Conservation (phyloP, 2,329 filamentous ascomycete species). For the Alternaria sp. region DNA sequence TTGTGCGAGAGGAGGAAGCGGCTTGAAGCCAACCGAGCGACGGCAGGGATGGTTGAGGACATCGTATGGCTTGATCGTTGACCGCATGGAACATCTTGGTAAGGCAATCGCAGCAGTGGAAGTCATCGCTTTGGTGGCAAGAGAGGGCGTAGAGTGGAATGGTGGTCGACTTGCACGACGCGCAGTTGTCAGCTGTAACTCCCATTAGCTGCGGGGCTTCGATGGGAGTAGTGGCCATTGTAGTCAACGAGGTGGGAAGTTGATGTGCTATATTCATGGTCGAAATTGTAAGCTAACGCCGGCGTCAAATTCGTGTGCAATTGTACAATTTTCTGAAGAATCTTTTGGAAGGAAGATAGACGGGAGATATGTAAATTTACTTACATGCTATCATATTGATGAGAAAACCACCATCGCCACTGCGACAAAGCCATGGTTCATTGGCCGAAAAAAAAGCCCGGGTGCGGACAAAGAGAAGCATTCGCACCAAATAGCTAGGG, state of each 20-base stretch:
- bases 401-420: not conserved
- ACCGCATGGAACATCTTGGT: slow-evolving; percentile 11
- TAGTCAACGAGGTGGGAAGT: not conserved
- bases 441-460: not conserved
- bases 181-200: slow-evolving; percentile 12
- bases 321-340: not conserved
- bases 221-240: not conserved
- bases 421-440: not conserved
- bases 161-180: slow-evolving; percentile 14
- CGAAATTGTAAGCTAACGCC: not conserved
- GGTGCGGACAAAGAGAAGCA: not conserved
- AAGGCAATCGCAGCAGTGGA: slow-evolving; percentile 24
- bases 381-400: not conserved
- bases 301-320: not conserved
- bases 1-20: not conserved
- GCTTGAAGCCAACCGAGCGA: slow-evolving; percentile 12
- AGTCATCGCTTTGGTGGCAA: slow-evolving; percentile 19
- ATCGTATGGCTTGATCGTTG: slow-evolving; percentile 16
- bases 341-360: not conserved
- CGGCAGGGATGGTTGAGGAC: slow-evolving; percentile 15
- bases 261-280: not conserved
- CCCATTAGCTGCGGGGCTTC: slow-evolving; percentile 13
- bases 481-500: not conserved
- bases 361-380: not conserved
- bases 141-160: slow-evolving; percentile 12